These are phyloP conservation scores for Puccinia horiana DNA, from an alignment of 1,284 basidiomycete genomes.

Conservation along the genomic window DNA sequence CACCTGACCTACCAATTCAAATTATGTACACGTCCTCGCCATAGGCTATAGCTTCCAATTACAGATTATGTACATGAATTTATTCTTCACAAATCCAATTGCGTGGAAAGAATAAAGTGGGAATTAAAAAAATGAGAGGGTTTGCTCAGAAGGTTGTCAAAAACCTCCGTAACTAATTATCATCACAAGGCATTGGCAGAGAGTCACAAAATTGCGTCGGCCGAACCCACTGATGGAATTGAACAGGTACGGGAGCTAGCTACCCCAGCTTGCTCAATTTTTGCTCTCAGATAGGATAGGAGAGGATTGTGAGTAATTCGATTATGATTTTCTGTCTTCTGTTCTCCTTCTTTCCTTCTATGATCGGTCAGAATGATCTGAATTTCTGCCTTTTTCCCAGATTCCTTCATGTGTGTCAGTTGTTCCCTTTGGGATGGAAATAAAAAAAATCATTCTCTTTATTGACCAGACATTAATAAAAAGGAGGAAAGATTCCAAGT, in stretches of 20 bases:
- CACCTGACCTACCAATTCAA: too few relatives aligned
- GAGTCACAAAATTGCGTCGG: too few relatives aligned
- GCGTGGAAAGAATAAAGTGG: too few relatives aligned
- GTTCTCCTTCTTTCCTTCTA: background rate
- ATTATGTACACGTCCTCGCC: too few relatives aligned
- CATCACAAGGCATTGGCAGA: too few relatives aligned
- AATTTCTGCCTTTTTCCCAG: slow-evolving; percentile 4
- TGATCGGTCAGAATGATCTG: background rate
- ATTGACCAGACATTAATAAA: background rate
- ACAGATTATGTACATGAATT: too few relatives aligned
- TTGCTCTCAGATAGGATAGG: background rate
- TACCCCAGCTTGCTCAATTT: background rate
- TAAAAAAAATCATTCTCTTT: background rate
- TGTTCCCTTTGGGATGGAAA: slow-evolving; percentile 15
- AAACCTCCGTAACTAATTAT: too few relatives aligned
- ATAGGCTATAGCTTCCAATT: too few relatives aligned
- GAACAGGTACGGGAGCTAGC: background rate
- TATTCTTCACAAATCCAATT: too few relatives aligned
- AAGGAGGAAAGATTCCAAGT: background rate
- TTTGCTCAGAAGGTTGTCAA: too few relatives aligned
- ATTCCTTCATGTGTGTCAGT: background rate
- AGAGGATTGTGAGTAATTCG: background rate
- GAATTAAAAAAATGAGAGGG: too few relatives aligned
- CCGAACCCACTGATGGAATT: too few relatives aligned
- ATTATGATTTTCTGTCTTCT: background rate